These are phyloP conservation scores for Vitis hybrid DNA, from an alignment of 177 flowering plant genomes.

Conservation along the genomic window DNA sequence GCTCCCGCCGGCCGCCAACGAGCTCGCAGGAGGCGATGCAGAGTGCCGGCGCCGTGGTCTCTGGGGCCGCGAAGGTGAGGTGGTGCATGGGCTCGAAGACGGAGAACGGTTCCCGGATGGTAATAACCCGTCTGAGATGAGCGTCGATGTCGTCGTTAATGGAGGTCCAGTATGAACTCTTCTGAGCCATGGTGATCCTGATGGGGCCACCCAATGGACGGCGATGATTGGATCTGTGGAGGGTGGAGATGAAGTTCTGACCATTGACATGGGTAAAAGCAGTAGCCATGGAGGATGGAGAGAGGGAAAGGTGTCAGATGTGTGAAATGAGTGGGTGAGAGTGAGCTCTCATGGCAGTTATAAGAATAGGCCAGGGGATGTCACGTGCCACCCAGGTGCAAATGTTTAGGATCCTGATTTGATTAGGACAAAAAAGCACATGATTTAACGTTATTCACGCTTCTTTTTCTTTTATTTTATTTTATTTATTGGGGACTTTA, in stretches of 20 bases:
- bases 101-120: constrained; percentile 26
- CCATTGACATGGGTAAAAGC: constrained; percentile 4
- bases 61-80: constrained; percentile 45
- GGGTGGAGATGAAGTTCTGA: background rate
- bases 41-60: constrained; percentile 45
- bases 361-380: no score
- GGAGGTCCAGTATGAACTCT: constrained; percentile 31
- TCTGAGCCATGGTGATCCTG: background rate
- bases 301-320: background rate
- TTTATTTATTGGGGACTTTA: no score
- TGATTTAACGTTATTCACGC: no score
- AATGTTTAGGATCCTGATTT: no score
- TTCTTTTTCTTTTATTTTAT: no score
- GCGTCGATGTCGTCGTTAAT: constrained; percentile 37
- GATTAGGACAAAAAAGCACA: no score
- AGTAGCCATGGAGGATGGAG: constrained; percentile 9
- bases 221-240: background rate
- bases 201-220: background rate
- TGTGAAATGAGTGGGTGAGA: no score
- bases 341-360: no score
- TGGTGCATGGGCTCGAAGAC: constrained; percentile 68
- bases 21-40: constrained; percentile 65
- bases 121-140: constrained; percentile 40
- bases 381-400: no score
- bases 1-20: constrained; percentile 52